Evolutionary conservation across 164 flowering plant species (phyloP).

Genomic region (Amborella trichopoda): DNA sequence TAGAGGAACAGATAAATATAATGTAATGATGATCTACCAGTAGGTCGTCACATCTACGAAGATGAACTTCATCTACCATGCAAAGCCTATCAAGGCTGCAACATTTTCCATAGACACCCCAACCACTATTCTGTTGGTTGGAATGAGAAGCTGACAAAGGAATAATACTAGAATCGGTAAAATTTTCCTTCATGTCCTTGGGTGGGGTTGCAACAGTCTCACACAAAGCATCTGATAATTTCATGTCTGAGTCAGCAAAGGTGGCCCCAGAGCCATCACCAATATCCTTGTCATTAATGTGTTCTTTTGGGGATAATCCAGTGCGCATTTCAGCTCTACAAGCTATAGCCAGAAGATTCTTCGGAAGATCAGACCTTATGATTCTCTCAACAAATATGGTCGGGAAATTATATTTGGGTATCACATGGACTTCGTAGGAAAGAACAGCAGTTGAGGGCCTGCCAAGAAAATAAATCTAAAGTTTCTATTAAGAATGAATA

Average conservation of each 20-base stretch:
- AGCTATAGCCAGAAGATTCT: constrained; percentile 84
- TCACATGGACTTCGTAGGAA: constrained; percentile 81
- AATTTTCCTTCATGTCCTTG: constrained; percentile 23
- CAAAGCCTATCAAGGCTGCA: constrained; percentile 72
- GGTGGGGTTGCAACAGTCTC: constrained; percentile 17
- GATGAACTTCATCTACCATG: constrained; percentile 93
- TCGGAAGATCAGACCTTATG: constrained; percentile 89
- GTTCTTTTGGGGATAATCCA: constrained; percentile 19
- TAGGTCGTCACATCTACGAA: constrained; percentile 90
- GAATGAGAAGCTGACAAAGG: constrained; percentile 24
- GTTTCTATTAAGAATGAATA: no score
- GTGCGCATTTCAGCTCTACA: constrained; percentile 52
- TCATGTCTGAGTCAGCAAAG: constrained; percentile 8
- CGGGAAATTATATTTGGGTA: constrained; percentile 88
- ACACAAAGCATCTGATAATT: constrained; percentile 14
- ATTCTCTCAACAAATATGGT: constrained; percentile 89
- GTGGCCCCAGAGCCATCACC: constrained; percentile 3
- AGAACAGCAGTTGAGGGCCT: constrained; percentile 52
- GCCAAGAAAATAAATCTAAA: constrained; percentile 8
- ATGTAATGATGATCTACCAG: constrained; percentile 82
- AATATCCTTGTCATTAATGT: constrained; percentile 11
- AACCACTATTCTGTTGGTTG: constrained; percentile 37
- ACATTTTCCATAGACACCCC: constrained; percentile 75
- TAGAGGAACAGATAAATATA: no score
- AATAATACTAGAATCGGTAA: constrained; percentile 23